phyloP scores from a whole-genome alignment of 2,329 filamentous ascomycete genomes.

The Pseudogymnoascus sp. region DNA sequence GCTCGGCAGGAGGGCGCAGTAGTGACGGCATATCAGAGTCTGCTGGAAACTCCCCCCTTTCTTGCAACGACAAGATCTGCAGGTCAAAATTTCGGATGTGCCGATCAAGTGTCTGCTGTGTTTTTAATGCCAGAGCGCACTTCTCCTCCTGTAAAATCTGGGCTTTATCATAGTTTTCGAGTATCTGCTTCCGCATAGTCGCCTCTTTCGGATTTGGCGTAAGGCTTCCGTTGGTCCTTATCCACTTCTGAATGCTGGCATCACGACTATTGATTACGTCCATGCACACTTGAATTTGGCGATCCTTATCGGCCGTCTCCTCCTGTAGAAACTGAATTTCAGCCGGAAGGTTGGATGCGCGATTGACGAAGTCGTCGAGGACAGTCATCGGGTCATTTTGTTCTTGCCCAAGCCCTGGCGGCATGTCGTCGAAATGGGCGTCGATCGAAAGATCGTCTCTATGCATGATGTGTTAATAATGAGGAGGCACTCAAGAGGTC shows the following conservation, averaged over 20 bases:
- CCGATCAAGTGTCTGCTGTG: conserved; percentile 51
- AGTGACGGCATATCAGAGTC: conserved; percentile 55
- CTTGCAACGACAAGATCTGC: conserved; percentile 54
- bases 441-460: conserved; percentile 67
- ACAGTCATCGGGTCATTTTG: conserved; percentile 58
- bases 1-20: conserved; percentile 46
- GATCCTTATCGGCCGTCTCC: conserved; percentile 74
- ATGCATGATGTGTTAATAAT: conserved; percentile 57
- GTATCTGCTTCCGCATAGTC: conserved; percentile 54
- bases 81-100: conserved; percentile 54
- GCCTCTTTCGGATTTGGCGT: conserved; percentile 69
- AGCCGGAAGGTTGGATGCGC: conserved; percentile 69
- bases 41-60: conserved; percentile 42
- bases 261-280: conserved; percentile 65
- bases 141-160: conserved; percentile 70
- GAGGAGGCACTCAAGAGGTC: not conserved
- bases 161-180: conserved; percentile 59
- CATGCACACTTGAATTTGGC: conserved; percentile 59
- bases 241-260: conserved; percentile 69
- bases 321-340: conserved; percentile 78
- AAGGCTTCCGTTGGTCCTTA: conserved; percentile 67
- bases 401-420: conserved; percentile 51
- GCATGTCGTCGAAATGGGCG: conserved; percentile 32
- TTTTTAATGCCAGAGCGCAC: conserved; percentile 58
- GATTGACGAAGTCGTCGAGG: conserved; percentile 70